These are phyloP conservation scores for Phaeodactylum tricornutum DNA, from an alignment of 108 stramenopile genomes.

Conservation along the genomic window DNA sequence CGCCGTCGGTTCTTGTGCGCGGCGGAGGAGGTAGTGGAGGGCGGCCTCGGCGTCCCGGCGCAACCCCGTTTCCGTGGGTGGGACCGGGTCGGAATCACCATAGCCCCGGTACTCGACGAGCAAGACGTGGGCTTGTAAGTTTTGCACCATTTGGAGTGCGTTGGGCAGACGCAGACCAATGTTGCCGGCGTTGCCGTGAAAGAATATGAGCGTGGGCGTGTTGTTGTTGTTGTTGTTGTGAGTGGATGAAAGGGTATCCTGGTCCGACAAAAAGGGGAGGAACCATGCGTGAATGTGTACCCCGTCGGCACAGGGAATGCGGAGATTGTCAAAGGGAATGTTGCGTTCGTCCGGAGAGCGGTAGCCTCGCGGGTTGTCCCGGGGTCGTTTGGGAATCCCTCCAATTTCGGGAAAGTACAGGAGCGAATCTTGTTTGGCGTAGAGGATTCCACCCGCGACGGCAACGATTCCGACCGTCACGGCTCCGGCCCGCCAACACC, in stretches of 20 bases:
- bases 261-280: conserved; percentile 16
- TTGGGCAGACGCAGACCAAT: conserved; percentile 90
- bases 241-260: no score
- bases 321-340: conserved; percentile 45
- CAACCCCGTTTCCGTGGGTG: conserved; percentile 71
- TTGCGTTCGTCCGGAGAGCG: conserved; percentile 54
- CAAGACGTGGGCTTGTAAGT: conserved; percentile 63
- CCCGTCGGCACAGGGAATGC: conserved; percentile 56
- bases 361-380: conserved; percentile 58
- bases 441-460: conserved; percentile 29
- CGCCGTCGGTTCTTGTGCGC: neutral
- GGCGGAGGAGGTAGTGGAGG: conserved; percentile 16
- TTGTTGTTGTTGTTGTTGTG: conserved; percentile 6
- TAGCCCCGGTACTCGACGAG: conserved; percentile 93
- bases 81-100: conserved; percentile 53
- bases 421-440: conserved; percentile 66
- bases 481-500: conserved; percentile 1
- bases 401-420: conserved; percentile 71
- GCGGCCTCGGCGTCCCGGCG: conserved; percentile 84
- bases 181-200: conserved; percentile 98
- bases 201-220: conserved; percentile 83
- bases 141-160: conserved; percentile 60
- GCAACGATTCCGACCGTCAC: conserved; percentile 21
- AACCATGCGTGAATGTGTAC: conserved; percentile 78
- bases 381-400: conserved; percentile 45